phyloP scores from a whole-genome alignment of 768 basidiomycete genomes.

The Naganishia onofrii region DNA sequence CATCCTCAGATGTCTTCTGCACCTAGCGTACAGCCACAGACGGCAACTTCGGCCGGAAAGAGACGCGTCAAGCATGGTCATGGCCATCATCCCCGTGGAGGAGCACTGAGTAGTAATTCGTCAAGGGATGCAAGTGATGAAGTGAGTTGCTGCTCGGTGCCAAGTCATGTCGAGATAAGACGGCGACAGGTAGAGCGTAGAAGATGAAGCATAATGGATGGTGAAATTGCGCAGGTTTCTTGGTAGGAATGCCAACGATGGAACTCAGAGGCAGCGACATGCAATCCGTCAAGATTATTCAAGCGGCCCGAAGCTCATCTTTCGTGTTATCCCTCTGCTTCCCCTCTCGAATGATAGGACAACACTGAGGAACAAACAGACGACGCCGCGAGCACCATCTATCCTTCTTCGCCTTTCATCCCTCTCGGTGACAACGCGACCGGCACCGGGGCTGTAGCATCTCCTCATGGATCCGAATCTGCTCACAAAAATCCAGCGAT shows the following conservation, averaged over 20 bases:
- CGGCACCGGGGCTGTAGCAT: background rate
- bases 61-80: slow-evolving; percentile 14
- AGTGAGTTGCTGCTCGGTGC: slow-evolving; percentile 36
- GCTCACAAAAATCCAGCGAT: background rate
- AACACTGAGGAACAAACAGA: slow-evolving; percentile 25
- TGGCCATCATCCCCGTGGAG: slow-evolving; percentile 4
- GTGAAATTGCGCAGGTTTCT: too few relatives aligned
- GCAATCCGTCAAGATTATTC: too few relatives aligned
- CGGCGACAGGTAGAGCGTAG: background rate
- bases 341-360: background rate
- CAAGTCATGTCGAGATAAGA: background rate
- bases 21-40: background rate
- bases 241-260: too few relatives aligned
- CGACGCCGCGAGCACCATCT: slow-evolving; percentile 29
- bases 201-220: too few relatives aligned
- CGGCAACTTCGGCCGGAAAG: background rate
- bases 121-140: slow-evolving; percentile 52
- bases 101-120: slow-evolving; percentile 14
- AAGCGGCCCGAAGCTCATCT: background rate
- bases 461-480: background rate
- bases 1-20: background rate
- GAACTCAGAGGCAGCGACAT: too few relatives aligned
- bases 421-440: too few relatives aligned
- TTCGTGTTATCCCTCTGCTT: background rate
- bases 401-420: background rate